Conservation (phyloP, 2,329 filamentous ascomycete species). For the Ambrosiella cleistominuta region DNA sequence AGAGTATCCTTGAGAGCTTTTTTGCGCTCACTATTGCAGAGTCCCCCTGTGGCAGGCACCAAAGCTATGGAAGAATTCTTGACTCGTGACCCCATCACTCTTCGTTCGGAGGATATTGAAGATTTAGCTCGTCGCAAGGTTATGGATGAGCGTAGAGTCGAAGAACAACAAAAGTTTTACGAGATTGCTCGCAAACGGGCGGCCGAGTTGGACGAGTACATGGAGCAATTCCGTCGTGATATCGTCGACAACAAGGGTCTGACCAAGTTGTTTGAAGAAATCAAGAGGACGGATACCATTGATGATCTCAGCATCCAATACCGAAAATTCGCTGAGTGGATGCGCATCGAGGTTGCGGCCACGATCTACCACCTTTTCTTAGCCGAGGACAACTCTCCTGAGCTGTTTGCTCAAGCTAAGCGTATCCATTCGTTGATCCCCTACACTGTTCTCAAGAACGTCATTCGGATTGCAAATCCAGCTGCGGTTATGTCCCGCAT, state of each 20-base stretch:
- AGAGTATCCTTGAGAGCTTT: conserved; percentile 83
- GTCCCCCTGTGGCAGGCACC: conserved; percentile 66
- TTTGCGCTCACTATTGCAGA: conserved; percentile 68
- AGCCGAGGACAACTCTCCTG: conserved; percentile 93
- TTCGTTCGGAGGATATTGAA: conserved; percentile 65
- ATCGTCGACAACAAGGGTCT: conserved; percentile 63
- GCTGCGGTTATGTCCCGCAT: conserved; percentile 94
- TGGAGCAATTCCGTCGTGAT: conserved; percentile 70
- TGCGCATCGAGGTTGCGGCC: conserved; percentile 89
- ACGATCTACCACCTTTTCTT: conserved; percentile 95
- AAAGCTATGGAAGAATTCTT: conserved; percentile 75
- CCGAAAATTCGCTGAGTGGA: conserved; percentile 95
- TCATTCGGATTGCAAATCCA: conserved; percentile 89
- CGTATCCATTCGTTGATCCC: conserved; percentile 89
- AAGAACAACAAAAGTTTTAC: conserved; percentile 88
- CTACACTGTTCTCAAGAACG: conserved; percentile 86
- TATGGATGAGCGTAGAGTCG: conserved; percentile 72
- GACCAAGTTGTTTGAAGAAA: conserved; percentile 82
- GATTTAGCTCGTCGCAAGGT: conserved; percentile 67
- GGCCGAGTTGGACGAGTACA: conserved; percentile 87
- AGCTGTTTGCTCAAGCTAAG: conserved; percentile 85
- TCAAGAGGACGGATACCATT: conserved; percentile 76
- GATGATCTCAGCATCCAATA: conserved; percentile 84
- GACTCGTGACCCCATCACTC: conserved; percentile 49
- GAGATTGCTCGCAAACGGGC: conserved; percentile 84